Base-by-base conservation (phyloP, 179 eudicot genomes). In the Carnegiea gigantea region DNA sequence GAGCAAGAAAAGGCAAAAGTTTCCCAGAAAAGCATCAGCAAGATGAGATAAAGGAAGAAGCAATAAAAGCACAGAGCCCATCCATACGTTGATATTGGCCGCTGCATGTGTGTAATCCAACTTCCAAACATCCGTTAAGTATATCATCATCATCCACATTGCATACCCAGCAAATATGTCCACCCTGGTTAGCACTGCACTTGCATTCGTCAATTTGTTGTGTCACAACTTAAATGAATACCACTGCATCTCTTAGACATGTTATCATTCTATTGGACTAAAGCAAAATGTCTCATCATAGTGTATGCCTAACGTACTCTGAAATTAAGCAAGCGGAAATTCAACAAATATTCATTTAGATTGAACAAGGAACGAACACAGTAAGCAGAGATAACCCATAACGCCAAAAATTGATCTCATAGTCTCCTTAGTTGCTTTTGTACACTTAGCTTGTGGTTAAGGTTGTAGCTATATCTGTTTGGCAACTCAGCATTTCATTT, bases 101-200 rank as follows among this genome's bases (percentile, higher is more conserved):
- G 93, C 92, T 13, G 96, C 92, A 48, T 83, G 89, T 4, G 89
- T 86, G 26, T 79, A 81, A 76, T 86, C 79, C 14, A 90, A 70
- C 78, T 85, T 84, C 93, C 96, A 92, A 13, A 89, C 93, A 68
- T 90, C 80, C 18, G 91, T 89, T 64, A 91, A 81, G 86, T 89
- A 91, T 3, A 80, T 62, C 87, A 90, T 84, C 88, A 89, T 88
- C 86, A 90, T 75, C 90, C 90, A 91, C 81, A 87, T 28, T 11
- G 83, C 84, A 78, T 84, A 90, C 2, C 21, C 46, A 43, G 89
- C 86, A 76, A 91, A 80, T 26, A 90, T 0, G 78, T 91, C 89
- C 26, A 88, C 91, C 90, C 92, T 89, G 24, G 84, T 77, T 65
- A 91, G 53, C 14, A 76, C 92, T 91, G 89, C 85, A 72, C 81